A percentile compares a stretch with the other conserved stretches of the same genome.
phyloP scores from a whole-genome alignment of 495 filamentous ascomycete species.

The Aspergillus indologenus region DNA sequence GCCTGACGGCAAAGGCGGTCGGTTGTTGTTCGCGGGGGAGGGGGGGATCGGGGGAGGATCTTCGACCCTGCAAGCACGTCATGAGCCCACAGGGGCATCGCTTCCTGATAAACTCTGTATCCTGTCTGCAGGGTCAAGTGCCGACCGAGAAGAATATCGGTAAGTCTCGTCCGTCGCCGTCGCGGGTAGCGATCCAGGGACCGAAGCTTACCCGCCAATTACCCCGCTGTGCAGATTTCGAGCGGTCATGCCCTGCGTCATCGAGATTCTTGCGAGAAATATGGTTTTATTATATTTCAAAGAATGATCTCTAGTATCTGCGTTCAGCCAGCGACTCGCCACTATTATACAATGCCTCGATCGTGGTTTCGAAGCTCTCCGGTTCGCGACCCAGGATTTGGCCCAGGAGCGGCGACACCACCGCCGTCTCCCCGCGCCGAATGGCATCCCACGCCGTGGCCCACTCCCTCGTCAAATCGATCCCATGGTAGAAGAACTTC shows the following conservation, averaged over 20 bases:
- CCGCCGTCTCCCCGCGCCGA: slow-evolving; percentile 36
- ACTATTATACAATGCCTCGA: slow-evolving; percentile 11
- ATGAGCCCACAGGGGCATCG: not conserved
- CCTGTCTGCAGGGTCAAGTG: not conserved
- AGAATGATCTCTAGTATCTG: not conserved
- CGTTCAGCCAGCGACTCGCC: not conserved
- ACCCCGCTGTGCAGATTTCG: not conserved
- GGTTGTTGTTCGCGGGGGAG: slow-evolving; percentile 1
- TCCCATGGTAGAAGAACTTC: slow-evolving; percentile 22
- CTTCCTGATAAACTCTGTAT: slow-evolving; percentile 3
- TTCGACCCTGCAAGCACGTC: too few species aligned
- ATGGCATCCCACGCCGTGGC: slow-evolving; percentile 45
- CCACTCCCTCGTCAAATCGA: slow-evolving; percentile 27
- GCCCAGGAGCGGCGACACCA: slow-evolving; percentile 32
- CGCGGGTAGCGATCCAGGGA: not conserved
- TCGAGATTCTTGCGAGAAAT: too few species aligned
- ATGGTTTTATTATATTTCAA: not conserved
- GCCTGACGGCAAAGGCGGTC: not conserved
- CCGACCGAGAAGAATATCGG: not conserved
- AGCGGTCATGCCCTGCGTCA: not conserved
- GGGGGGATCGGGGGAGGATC: not conserved
- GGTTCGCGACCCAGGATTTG: slow-evolving; percentile 37
- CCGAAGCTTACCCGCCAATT: not conserved
- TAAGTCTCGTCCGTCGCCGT: not conserved
- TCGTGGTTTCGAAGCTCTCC: slow-evolving; percentile 30